Conservation (phyloP, 2,329 filamentous ascomycete species). For the Exserohilum rostratum region DNA sequence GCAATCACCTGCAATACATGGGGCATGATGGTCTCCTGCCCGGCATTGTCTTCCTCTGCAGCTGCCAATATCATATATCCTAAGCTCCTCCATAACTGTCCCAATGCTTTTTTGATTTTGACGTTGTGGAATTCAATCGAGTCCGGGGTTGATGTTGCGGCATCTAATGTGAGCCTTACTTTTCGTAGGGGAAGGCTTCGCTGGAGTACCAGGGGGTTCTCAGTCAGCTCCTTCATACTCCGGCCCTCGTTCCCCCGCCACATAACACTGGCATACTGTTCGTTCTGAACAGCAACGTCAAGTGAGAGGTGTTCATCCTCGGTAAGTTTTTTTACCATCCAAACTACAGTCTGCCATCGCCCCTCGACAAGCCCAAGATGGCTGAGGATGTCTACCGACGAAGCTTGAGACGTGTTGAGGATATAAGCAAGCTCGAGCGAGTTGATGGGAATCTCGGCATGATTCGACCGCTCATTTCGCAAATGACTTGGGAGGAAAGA, state of each 20-base stretch:
- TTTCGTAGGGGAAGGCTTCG: constrained; percentile 20
- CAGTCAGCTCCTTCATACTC: constrained; percentile 34
- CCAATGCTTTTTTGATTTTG: constrained; percentile 47
- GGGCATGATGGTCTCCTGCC: constrained; percentile 45
- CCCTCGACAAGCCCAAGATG: constrained; percentile 49
- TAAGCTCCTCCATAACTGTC: constrained; percentile 55
- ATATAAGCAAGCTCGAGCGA: constrained; percentile 35
- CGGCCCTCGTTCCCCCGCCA: constrained; percentile 21
- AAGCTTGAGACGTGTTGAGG: constrained; percentile 35
- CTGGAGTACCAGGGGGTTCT: constrained; percentile 27
- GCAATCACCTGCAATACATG: constrained; percentile 57
- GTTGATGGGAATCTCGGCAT: constrained; percentile 25
- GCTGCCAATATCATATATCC: constrained; percentile 54
- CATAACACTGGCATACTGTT: constrained; percentile 23
- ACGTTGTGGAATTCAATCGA: constrained; percentile 26
- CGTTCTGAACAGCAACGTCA: constrained; percentile 16
- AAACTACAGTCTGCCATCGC: constrained; percentile 53
- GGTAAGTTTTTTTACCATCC: constrained; percentile 53
- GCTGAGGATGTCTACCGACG: constrained; percentile 48
- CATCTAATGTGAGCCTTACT: constrained; percentile 29
- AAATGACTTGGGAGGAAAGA: constrained; percentile 45
- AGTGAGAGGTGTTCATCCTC: constrained; percentile 36
- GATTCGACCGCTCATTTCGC: constrained; percentile 19
- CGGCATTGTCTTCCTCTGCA: constrained; percentile 24
- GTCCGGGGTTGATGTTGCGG: constrained; percentile 33